Percentiles rank a stretch among this genome's conserved stretches.
phyloP scores from a whole-genome alignment of 148 eudicot species.

The Polygonum maritimum region DNA sequence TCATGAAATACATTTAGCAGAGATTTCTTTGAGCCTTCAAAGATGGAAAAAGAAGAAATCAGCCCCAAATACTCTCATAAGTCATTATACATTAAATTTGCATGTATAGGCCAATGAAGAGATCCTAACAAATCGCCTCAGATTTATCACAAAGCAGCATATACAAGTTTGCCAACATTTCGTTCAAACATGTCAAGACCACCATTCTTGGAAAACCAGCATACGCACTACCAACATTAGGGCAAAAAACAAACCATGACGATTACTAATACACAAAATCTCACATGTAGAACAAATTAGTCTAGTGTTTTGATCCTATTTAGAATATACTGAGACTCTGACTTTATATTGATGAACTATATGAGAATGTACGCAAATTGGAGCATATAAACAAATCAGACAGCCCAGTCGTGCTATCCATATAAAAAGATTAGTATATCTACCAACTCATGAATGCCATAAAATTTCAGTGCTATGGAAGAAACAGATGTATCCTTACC shows the following conservation, averaged over 20 bases:
- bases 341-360: neutral
- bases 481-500: conserved; percentile 30
- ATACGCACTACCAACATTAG: neutral
- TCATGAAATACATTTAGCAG: conserved; percentile 75
- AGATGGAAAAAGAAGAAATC: conserved; percentile 12
- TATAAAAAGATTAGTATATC: neutral
- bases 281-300: neutral
- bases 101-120: neutral
- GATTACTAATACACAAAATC: neutral
- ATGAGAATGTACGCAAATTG: neutral
- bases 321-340: neutral
- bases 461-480: neutral
- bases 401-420: neutral
- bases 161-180: neutral
- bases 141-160: neutral
- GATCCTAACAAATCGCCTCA: neutral
- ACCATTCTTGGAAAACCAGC: neutral
- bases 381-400: neutral
- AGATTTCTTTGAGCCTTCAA: conserved; percentile 70
- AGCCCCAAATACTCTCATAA: neutral
- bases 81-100: neutral
- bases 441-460: neutral
- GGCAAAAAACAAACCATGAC: neutral
- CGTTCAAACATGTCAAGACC: neutral
- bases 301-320: neutral